phyloP scores from a whole-genome alignment of 1,284 basidiomycete species.

The Boletellus sp. region DNA sequence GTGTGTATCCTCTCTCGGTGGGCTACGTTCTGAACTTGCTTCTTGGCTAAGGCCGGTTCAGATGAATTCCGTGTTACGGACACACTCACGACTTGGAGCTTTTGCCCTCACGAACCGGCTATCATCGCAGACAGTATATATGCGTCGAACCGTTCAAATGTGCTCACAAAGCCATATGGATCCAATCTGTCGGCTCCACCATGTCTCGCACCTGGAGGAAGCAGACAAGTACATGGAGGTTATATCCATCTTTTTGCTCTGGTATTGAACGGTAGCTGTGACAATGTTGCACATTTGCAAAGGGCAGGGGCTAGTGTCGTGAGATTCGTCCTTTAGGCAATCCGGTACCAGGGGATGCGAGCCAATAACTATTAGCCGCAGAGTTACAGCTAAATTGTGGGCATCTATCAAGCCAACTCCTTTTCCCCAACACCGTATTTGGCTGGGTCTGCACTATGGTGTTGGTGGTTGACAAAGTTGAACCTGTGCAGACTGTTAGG shows the following conservation, averaged over 20 bases:
- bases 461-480: constrained; percentile 87
- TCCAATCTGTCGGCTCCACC: constrained; percentile 45
- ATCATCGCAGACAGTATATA: constrained; percentile 42
- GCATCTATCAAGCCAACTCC: constrained; percentile 25
- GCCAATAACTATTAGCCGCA: constrained; percentile 1
- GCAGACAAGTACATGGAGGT: constrained; percentile 41
- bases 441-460: constrained; percentile 81
- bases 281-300: neutral
- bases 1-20: constrained; percentile 9
- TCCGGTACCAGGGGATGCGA: no score
- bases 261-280: constrained; percentile 1
- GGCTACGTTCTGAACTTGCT: neutral
- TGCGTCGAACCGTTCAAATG: constrained; percentile 39
- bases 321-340: no score
- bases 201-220: constrained; percentile 45
- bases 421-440: constrained; percentile 61
- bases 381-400: constrained; percentile 6
- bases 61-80: constrained; percentile 49
- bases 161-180: constrained; percentile 47
- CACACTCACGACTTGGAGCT: constrained; percentile 47
- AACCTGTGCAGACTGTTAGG: constrained; percentile 54
- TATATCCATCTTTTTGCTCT: constrained; percentile 36
- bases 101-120: constrained; percentile 43
- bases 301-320: no score
- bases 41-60: constrained; percentile 44